Base-by-base conservation (phyloP, 176 grass and related monocot genomes). In the Oropetium thomaeum region DNA sequence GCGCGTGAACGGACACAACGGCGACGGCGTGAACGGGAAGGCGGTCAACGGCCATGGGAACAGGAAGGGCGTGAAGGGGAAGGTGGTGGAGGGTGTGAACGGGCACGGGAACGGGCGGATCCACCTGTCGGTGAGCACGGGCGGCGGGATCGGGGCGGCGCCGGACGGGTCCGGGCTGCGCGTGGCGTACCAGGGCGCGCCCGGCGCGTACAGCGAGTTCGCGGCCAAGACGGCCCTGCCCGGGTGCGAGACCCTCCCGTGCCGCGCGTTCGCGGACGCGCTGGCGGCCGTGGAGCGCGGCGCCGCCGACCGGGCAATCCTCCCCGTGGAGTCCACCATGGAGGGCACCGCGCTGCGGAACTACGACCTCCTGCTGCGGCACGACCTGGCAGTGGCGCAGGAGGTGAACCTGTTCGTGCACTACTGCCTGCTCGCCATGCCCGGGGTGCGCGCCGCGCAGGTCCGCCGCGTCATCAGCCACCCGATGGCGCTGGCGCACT, bases 401-500 rank as follows among this genome's bases (percentile, higher is more conserved):
- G 95, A 98, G 83, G 87, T 98, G 28, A 98, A 79, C 77, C 80
- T 98, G 30, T 98, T 98, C 57, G 91, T 98, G 16, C 91, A 98
- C 74, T 98, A 98, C 87, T 94, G 89, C 88, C 86, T 98, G 29
- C 91, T 98, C 2, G 91, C 89, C 84, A 94, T 94, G 91, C 95
- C 88, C 10, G 95, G 89, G 3, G 91, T 94, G 16, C 66, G 81
- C 81, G 86, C 87, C 26, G 67, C 84, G 15, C 65, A 92, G 84
- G 88, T 98, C 51, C 88, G 91, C 62, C 86, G 91, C 22, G 88
- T 98, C 30, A 98, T 98, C 72, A 98, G 91, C 86, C 91, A 94
- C 86, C 95, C 91, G 26, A 92, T 93, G 86, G 95, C 95, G 69
- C 84, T 98, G 22, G 91, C 88, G 20, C 96, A 98, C 84, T 98